Conservation (phyloP, 805 yeast genomes). For the Torulaspora maleeae region DNA sequence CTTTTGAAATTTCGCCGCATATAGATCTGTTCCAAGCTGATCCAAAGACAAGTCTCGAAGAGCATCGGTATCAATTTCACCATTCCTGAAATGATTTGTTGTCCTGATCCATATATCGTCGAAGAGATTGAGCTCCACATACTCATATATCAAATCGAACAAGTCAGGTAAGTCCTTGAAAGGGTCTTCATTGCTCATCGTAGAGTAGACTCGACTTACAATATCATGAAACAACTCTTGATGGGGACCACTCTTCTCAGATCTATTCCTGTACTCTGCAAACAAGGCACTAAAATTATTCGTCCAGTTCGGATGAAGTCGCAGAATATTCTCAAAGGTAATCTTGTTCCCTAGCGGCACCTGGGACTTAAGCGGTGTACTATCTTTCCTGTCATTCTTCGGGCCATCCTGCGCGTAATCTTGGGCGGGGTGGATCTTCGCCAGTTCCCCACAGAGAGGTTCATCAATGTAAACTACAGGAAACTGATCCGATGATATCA, state of each 20-base stretch:
- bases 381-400: not conserved
- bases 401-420: not conserved
- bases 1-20: conserved; percentile 33
- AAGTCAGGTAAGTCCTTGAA: conserved; percentile 34
- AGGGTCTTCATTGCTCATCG: conserved; percentile 12
- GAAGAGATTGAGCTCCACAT: conserved; percentile 65
- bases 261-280: conserved; percentile 30
- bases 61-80: conserved; percentile 24
- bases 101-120: conserved; percentile 60
- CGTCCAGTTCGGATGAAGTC: conserved; percentile 15
- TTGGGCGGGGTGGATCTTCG: conserved; percentile 2
- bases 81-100: conserved; percentile 23
- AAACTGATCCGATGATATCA: conserved; percentile 52
- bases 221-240: conserved; percentile 28
- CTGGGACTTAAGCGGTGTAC: conserved; percentile 1
- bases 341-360: conserved; percentile 5
- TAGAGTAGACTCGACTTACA: conserved; percentile 22
- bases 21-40: conserved; percentile 45
- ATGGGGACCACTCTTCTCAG: conserved; percentile 31
- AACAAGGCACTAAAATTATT: conserved; percentile 40
- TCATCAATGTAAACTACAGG: conserved; percentile 55
- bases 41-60: conserved; percentile 37
- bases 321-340: conserved; percentile 15
- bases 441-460: conserved; percentile 46
- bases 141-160: conserved; percentile 55